Evolutionary conservation across 2,329 filamentous ascomycete species (phyloP).

Genomic region (Colletotrichum caudatum): DNA sequence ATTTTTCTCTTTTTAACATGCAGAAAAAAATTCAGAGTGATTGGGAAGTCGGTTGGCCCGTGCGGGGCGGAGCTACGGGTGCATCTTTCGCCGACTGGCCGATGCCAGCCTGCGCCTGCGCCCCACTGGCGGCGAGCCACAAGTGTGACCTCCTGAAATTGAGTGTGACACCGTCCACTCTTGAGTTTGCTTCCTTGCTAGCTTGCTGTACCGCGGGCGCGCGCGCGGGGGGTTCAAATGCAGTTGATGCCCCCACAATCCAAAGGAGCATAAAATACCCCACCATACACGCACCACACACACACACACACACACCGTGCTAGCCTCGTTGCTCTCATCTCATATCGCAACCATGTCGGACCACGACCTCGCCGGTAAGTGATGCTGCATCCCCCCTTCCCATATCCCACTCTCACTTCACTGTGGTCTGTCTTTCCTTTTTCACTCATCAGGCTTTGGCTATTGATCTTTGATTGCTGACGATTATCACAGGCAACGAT

Average conservation of each 20-base stretch:
- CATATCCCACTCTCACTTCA: neutral
- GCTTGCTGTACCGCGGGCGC: neutral
- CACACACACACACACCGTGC: neutral
- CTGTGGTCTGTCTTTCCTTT: neutral
- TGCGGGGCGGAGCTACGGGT: slow-evolving; percentile 31
- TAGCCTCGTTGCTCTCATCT: slow-evolving; percentile 2
- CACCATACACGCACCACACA: slow-evolving; percentile 16
- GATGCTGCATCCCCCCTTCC: neutral
- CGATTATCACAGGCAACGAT: slow-evolving; percentile 65
- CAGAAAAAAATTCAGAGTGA: slow-evolving; percentile 39
- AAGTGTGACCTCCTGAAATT: neutral
- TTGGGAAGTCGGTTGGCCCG: slow-evolving; percentile 32
- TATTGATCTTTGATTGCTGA: slow-evolving; percentile 47
- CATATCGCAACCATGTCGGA: slow-evolving; percentile 66
- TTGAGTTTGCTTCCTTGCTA: neutral
- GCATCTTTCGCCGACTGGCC: slow-evolving; percentile 34
- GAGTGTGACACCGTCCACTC: slow-evolving; percentile 24
- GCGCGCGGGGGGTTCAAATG: slow-evolving; percentile 36
- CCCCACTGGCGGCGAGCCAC: neutral
- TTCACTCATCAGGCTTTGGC: neutral
- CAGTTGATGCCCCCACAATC: slow-evolving; percentile 35
- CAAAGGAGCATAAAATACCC: slow-evolving; percentile 39
- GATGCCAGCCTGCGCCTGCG: neutral
- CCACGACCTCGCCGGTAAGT: slow-evolving; percentile 73
- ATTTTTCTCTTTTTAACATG: slow-evolving; percentile 32